phyloP scores from a whole-genome alignment of 352 stramenopile genomes.

The Globisporangium abappressorium region DNA sequence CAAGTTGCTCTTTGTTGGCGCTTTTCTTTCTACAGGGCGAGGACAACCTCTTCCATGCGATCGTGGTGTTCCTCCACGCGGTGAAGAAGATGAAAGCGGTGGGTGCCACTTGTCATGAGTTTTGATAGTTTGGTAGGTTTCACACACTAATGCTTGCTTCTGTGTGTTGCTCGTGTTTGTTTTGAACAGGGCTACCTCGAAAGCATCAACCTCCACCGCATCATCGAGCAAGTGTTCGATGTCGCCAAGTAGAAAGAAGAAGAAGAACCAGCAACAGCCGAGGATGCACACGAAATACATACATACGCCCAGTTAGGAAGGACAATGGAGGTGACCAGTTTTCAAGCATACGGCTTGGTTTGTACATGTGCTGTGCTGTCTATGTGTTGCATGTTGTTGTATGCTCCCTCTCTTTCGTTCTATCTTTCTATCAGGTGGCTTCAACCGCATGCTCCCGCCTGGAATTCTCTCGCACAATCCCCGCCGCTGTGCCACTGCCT shows the following conservation, averaged over 20 bases:
- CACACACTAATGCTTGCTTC: not conserved
- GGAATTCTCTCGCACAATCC: not conserved
- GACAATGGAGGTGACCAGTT: not conserved
- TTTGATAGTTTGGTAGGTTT: not conserved
- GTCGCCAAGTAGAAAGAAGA: constrained; percentile 61
- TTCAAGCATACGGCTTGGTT: not conserved
- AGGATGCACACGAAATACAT: constrained; percentile 1
- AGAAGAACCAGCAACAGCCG: not conserved
- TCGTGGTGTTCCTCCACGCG: constrained; percentile 80
- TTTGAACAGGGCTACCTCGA: constrained; percentile 67
- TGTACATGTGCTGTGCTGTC: not conserved
- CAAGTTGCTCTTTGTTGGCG: not conserved
- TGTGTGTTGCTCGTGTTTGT: constrained; percentile 7
- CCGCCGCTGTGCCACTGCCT: constrained; percentile 13
- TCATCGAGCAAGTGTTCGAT: constrained; percentile 84
- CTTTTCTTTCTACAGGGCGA: constrained; percentile 49
- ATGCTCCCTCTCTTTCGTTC: not conserved
- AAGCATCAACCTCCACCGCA: constrained; percentile 85
- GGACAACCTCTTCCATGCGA: constrained; percentile 82
- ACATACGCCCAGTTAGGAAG: not conserved
- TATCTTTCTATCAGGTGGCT: not conserved
- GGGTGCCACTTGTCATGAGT: constrained; percentile 18
- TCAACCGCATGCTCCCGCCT: not conserved
- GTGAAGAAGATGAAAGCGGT: constrained; percentile 86
- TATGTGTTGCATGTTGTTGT: not conserved